Percentiles rank a stretch among this genome's conserved stretches.
These are phyloP conservation scores for Arachis stenosperma DNA, from an alignment of 306 rosid genomes.

Conservation along the genomic window DNA sequence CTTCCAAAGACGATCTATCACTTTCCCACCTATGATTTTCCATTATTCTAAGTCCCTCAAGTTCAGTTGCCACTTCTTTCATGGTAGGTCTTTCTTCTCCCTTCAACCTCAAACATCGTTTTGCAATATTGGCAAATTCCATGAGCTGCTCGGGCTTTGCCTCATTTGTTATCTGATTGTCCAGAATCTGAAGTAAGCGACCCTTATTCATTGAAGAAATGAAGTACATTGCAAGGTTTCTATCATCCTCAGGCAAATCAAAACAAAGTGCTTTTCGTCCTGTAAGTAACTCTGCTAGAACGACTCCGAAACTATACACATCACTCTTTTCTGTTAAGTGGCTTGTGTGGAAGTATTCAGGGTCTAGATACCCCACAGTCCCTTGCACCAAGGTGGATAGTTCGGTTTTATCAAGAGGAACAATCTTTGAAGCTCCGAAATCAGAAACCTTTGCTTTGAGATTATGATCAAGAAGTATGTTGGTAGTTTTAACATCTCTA, in stretches of 20 bases:
- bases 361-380: constrained; percentile 56
- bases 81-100: constrained; percentile 60
- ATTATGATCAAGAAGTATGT: constrained; percentile 40
- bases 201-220: constrained; percentile 46
- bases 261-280: constrained; percentile 49
- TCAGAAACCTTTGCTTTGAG: constrained; percentile 53
- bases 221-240: constrained; percentile 46
- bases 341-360: constrained; percentile 50
- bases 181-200: constrained; percentile 46
- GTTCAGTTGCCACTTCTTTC: constrained; percentile 58
- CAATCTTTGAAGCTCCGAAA: constrained; percentile 57
- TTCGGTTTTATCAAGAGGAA: constrained; percentile 52
- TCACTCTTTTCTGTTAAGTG: constrained; percentile 64
- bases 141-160: constrained; percentile 45
- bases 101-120: constrained; percentile 41
- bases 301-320: constrained; percentile 67
- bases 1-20: neutral
- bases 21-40: constrained; percentile 32
- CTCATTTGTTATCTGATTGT: constrained; percentile 24
- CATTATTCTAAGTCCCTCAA: constrained; percentile 50
- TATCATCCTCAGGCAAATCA: constrained; percentile 31
- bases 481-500: constrained; percentile 41
- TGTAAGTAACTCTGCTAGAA: constrained; percentile 48
- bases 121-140: constrained; percentile 46
- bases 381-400: constrained; percentile 56